Conservation (phyloP, 2,329 filamentous ascomycete genomes). For the Sporothrix curviconia region DNA sequence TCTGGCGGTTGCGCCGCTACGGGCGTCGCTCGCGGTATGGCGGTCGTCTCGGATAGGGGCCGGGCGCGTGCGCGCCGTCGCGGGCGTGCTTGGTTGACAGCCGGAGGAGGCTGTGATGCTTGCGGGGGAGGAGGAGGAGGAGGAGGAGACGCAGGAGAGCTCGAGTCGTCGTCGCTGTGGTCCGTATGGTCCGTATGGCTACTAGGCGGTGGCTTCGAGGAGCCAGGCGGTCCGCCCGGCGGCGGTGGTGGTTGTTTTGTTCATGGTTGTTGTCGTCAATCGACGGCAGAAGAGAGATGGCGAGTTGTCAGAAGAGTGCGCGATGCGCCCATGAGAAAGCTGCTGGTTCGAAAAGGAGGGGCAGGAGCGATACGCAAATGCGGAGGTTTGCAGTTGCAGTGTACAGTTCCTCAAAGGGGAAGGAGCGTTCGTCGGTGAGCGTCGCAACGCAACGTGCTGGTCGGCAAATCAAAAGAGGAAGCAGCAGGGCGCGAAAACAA, state of each 20-base stretch:
- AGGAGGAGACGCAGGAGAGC: neutral
- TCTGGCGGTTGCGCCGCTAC: neutral
- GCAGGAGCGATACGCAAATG: neutral
- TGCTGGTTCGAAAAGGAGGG: neutral
- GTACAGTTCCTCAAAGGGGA: no score
- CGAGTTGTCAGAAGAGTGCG: no score
- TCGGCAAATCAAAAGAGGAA: neutral
- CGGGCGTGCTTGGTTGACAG: neutral
- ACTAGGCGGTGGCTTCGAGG: neutral
- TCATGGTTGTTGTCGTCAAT: neutral
- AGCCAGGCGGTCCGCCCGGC: neutral
- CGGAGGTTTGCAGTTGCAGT: neutral
- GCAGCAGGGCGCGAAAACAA: no score
- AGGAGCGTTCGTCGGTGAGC: slow-evolving; percentile 3
- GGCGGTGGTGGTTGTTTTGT: neutral
- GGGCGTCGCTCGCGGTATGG: no score
- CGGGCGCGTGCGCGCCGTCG: neutral
- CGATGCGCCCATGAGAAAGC: neutral
- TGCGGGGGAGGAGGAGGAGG: neutral
- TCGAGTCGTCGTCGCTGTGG: neutral
- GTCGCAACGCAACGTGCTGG: no score
- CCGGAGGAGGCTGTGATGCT: no score
- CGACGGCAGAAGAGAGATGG: no score
- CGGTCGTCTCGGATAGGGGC: no score
- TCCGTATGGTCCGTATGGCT: neutral